These are phyloP conservation scores for Aspergillus asperescens DNA, from an alignment of 495 filamentous ascomycete species.

Conservation along the genomic window DNA sequence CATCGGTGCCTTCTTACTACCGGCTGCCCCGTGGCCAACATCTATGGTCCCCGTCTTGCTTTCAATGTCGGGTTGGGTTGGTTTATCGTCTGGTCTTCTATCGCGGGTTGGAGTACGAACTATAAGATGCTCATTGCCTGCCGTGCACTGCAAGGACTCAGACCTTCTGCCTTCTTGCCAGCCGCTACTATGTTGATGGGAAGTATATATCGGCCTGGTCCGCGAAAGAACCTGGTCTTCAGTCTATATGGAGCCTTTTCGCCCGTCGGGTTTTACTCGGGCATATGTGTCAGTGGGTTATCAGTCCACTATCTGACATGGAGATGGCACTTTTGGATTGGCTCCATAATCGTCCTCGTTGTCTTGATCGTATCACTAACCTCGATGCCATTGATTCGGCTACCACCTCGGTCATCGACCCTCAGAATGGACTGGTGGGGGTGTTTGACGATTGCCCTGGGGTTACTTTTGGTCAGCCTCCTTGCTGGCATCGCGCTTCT, in stretches of 20 bases:
- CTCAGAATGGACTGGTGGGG: constrained; percentile 14
- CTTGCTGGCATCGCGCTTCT: constrained; percentile 3
- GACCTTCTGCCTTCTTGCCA: constrained; percentile 6
- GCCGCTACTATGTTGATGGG: constrained; percentile 10
- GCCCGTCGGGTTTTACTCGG: constrained; percentile 12
- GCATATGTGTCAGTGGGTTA: constrained; percentile 8
- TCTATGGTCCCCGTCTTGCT: constrained; percentile 6
- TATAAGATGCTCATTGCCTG: constrained; percentile 11
- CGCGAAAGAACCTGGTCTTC: constrained; percentile 17
- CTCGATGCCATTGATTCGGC: neutral
- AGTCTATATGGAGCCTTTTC: constrained; percentile 13
- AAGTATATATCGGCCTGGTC: constrained; percentile 8
- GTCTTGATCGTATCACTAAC: constrained; percentile 1
- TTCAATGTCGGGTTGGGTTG: constrained; percentile 9
- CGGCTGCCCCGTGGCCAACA: constrained; percentile 6
- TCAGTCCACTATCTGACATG: constrained; percentile 6
- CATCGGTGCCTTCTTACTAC: constrained; percentile 12
- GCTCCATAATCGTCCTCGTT: neutral
- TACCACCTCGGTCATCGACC: neutral
- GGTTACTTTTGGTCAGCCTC: constrained; percentile 3
- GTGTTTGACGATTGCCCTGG: constrained; percentile 4
- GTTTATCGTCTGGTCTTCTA: constrained; percentile 8
- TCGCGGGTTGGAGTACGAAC: constrained; percentile 8
- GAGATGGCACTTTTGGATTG: constrained; percentile 14
- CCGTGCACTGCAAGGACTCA: constrained; percentile 14